These are phyloP conservation scores for Lactarius quietus DNA, from an alignment of 768 basidiomycete species.

Conservation along the genomic window DNA sequence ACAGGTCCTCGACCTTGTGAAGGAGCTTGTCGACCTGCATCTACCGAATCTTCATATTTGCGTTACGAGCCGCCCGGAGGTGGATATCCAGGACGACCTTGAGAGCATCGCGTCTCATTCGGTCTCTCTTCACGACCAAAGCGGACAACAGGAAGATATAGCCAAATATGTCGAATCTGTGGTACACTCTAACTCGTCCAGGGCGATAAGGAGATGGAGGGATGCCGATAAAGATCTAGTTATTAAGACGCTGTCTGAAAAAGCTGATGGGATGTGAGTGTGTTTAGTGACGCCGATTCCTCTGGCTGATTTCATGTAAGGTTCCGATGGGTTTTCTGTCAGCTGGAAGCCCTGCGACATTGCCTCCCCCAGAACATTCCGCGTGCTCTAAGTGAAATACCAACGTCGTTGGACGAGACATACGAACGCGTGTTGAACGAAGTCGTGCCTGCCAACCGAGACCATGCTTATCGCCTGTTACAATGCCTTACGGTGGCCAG, in stretches of 20 bases:
- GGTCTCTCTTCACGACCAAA: not conserved
- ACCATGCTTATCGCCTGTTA: not conserved
- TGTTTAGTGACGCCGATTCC: not conserved
- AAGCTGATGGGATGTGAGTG: not conserved
- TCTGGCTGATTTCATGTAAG: not conserved
- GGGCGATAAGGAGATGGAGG: not conserved
- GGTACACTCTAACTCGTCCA: not conserved
- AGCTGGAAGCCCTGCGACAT: not conserved
- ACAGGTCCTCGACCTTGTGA: not conserved
- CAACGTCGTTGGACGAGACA: not conserved
- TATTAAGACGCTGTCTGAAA: not conserved
- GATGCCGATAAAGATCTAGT: not conserved
- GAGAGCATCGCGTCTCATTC: not conserved
- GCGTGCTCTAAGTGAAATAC: not conserved
- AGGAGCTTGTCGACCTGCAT: not conserved
- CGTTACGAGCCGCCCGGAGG: not conserved
- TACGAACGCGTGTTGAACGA: not conserved
- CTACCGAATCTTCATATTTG: not conserved
- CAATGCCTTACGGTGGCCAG: not conserved
- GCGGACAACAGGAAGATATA: not conserved
- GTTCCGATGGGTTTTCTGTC: not conserved
- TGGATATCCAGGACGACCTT: not conserved
- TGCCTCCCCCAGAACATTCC: not conserved
- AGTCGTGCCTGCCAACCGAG: not conserved
- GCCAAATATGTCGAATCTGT: not conserved